These are phyloP conservation scores for Cladosporium phlei DNA, from an alignment of 2,329 filamentous ascomycete species.

Conservation along the genomic window DNA sequence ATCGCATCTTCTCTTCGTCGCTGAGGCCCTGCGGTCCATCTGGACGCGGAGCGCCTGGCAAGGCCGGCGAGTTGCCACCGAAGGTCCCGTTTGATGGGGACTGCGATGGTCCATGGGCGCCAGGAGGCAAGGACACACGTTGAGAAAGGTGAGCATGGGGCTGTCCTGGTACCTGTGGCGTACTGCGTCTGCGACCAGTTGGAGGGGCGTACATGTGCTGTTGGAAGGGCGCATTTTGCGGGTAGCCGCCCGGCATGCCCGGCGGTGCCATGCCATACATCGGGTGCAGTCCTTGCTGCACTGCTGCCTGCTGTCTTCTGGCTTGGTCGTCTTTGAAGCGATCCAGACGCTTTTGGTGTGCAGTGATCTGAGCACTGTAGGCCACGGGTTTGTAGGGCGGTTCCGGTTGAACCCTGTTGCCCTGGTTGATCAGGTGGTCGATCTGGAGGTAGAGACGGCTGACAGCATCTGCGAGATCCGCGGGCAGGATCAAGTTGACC, in stretches of 20 bases:
- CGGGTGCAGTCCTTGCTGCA: slow-evolving; percentile 20
- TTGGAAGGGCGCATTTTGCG: not conserved
- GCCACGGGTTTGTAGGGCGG: slow-evolving; percentile 30
- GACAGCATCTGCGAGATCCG: slow-evolving; percentile 24
- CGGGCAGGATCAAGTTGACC: slow-evolving; percentile 22
- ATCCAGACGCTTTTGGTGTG: slow-evolving; percentile 23
- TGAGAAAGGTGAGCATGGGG: not conserved
- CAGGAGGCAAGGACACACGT: not conserved
- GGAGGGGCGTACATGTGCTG: not conserved
- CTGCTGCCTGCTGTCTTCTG: slow-evolving; percentile 20
- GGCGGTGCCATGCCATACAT: slow-evolving; percentile 14
- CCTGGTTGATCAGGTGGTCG: slow-evolving; percentile 31
- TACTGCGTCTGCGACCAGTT: slow-evolving; percentile 2
- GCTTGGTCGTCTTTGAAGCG: slow-evolving; percentile 22
- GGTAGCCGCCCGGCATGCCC: not conserved
- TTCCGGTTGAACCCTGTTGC: slow-evolving; percentile 17
- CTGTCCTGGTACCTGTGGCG: not conserved
- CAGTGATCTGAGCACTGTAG: slow-evolving; percentile 29
- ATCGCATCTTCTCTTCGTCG: too few relatives aligned
- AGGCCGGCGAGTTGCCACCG: too few relatives aligned
- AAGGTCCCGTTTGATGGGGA: not conserved
- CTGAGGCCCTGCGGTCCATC: too few relatives aligned
- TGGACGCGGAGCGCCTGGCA: too few relatives aligned
- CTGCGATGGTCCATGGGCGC: not conserved
- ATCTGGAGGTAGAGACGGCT: slow-evolving; percentile 32